These are phyloP conservation scores for Knoxia roxburghii DNA, from an alignment of 257 asterid genomes.

Conservation along the genomic window DNA sequence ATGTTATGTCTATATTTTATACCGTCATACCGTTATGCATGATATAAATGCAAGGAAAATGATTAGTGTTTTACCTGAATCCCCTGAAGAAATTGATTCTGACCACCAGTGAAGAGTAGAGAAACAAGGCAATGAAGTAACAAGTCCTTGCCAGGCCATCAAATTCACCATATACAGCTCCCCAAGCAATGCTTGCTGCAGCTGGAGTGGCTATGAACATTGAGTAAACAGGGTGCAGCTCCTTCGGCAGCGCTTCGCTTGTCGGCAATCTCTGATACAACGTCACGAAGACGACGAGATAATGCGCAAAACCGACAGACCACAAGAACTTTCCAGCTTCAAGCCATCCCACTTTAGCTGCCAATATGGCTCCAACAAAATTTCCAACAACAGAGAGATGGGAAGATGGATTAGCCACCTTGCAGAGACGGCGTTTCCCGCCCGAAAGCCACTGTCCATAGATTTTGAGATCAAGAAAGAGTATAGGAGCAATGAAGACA, in stretches of 20 bases:
- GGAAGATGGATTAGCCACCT: constrained; percentile 88
- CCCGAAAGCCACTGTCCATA: constrained; percentile 98
- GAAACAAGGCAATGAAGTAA: constrained; percentile 80
- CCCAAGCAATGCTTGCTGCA: constrained; percentile 94
- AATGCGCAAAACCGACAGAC: constrained; percentile 91
- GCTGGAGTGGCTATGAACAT: constrained; percentile 97
- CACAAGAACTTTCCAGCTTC: constrained; percentile 85
- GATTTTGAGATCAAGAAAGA: constrained; percentile 71
- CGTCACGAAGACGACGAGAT: constrained; percentile 85
- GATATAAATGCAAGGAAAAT: too few relatives aligned
- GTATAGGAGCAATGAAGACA: constrained; percentile 53
- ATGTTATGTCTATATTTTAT: too few relatives aligned
- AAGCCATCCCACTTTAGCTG: constrained; percentile 75
- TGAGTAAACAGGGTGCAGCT: constrained; percentile 84
- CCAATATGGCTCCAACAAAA: constrained; percentile 84
- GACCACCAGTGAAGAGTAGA: constrained; percentile 63
- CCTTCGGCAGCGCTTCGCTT: constrained; percentile 83
- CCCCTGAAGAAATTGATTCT: constrained; percentile 90
- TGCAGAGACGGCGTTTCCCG: constrained; percentile 63
- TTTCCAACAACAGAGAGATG: constrained; percentile 87
- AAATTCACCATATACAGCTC: constrained; percentile 71
- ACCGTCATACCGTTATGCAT: too few relatives aligned
- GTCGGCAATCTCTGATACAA: constrained; percentile 85
- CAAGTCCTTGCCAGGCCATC: constrained; percentile 82
- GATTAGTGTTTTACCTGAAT: constrained; percentile 46